phyloP scores from a whole-genome alignment of 345 rosid species.

The Firmiana major region DNA sequence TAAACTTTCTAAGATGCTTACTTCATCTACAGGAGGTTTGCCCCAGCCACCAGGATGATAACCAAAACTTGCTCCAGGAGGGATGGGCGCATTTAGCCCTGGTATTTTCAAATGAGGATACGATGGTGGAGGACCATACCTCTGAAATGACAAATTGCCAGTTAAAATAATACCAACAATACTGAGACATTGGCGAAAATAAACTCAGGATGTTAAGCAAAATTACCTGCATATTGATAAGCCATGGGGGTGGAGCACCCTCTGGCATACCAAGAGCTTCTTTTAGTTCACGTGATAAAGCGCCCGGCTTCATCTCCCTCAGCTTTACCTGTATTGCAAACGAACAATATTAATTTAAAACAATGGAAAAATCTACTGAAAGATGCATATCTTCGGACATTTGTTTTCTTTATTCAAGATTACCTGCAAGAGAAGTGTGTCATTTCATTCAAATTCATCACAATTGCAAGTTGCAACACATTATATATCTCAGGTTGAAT shows the following conservation, averaged over 20 bases:
- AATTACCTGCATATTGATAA: conserved; percentile 96
- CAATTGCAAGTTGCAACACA: neutral
- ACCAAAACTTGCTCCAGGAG: conserved; percentile 95
- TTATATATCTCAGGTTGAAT: neutral
- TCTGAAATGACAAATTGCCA: conserved; percentile 39
- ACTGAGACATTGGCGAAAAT: neutral
- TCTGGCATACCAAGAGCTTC: conserved; percentile 99
- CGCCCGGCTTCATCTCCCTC: conserved; percentile 96
- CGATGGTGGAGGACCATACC: conserved; percentile 99
- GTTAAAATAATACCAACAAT: neutral
- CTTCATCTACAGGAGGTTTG: conserved; percentile 99
- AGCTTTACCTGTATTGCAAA: conserved; percentile 68
- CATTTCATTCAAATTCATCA: neutral
- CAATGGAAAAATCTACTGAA: neutral
- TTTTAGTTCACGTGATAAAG: conserved; percentile 74
- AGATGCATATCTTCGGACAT: neutral
- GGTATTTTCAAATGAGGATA: conserved; percentile 95
- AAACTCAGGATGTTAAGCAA: neutral
- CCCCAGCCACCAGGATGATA: conserved; percentile 99
- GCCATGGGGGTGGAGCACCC: conserved; percentile 99
- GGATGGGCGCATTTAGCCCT: conserved; percentile 96
- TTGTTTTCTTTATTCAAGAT: neutral
- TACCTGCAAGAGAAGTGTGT: neutral
- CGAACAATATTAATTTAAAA: conserved; percentile 8
- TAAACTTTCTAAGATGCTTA: conserved; percentile 25